Evolutionary conservation across 2,329 filamentous ascomycete species (phyloP).

Genomic region (Colletotrichum truncatum): DNA sequence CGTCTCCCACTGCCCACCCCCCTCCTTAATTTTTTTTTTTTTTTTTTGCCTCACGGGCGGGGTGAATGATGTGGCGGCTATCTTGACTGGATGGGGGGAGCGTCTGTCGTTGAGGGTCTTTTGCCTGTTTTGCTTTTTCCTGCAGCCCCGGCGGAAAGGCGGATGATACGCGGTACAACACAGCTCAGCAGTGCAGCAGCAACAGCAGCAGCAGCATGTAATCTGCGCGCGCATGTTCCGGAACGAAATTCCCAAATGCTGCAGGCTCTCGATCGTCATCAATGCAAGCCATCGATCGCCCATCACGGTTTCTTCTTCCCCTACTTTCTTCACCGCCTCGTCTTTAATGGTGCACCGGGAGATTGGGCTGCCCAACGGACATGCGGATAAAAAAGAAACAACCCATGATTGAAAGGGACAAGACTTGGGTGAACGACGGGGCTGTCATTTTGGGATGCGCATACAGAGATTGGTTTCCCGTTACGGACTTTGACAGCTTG

Average conservation of each 20-base stretch:
- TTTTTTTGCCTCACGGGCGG: not conserved
- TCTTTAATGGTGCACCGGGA: not conserved
- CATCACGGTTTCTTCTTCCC: not conserved
- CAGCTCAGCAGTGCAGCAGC: not conserved
- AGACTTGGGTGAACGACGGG: too few species aligned
- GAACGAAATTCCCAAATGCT: not conserved
- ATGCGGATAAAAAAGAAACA: too few species aligned
- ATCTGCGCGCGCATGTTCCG: not conserved
- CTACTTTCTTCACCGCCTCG: slow-evolving; percentile 27
- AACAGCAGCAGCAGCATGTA: not conserved
- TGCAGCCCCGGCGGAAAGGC: not conserved
- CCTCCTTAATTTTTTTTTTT: not conserved
- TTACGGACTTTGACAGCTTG: too few species aligned
- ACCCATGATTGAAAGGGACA: too few species aligned
- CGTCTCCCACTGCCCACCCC: too few species aligned
- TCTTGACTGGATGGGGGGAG: too few species aligned
- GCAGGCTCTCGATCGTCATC: not conserved
- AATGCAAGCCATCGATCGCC: slow-evolving; percentile 18
- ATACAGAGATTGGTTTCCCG: too few species aligned
- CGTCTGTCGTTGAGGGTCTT: not conserved
- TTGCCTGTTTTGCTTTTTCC: slow-evolving; percentile 26
- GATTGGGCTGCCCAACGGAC: too few species aligned
- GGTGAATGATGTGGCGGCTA: not conserved
- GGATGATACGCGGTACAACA: slow-evolving; percentile 9
- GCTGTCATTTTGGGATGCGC: too few species aligned